Evolutionary conservation across 495 filamentous ascomycete genomes (phyloP).

Genomic region (Penicillium robsamsonii): DNA sequence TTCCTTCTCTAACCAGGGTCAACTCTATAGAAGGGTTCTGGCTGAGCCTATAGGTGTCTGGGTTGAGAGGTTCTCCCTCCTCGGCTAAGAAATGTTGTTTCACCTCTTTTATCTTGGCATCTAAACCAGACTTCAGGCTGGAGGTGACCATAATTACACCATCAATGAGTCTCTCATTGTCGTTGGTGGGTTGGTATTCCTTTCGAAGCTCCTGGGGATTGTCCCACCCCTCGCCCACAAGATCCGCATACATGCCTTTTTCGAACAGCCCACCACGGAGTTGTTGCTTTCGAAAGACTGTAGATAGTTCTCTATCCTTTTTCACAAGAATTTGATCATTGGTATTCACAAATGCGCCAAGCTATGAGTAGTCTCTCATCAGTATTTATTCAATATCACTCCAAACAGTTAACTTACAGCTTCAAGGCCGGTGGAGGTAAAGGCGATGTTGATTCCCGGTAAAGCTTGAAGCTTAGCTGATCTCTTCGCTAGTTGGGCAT

Average conservation of each 20-base stretch:
- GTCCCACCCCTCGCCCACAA: slow-evolving; percentile 11
- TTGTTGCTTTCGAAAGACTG: slow-evolving; percentile 2
- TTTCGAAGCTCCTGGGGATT: slow-evolving; percentile 8
- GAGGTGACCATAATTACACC: slow-evolving; percentile 16
- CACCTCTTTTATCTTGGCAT: slow-evolving; percentile 6
- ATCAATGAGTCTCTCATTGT: slow-evolving; percentile 9
- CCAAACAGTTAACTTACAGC: slow-evolving; percentile 2
- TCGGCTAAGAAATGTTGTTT: slow-evolving; percentile 16
- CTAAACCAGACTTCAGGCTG: slow-evolving; percentile 1
- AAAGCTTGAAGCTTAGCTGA: slow-evolving; percentile 6
- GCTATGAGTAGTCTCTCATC: background rate
- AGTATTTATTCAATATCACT: background rate
- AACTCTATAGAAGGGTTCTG: slow-evolving; percentile 4
- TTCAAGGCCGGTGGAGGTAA: slow-evolving; percentile 13
- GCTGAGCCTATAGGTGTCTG: slow-evolving; percentile 4
- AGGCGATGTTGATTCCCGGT: slow-evolving; percentile 14
- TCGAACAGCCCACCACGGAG: slow-evolving; percentile 8
- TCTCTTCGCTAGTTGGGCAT: background rate
- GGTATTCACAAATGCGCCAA: slow-evolving; percentile 1
- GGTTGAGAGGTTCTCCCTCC: slow-evolving; percentile 11
- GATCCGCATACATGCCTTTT: slow-evolving; percentile 12
- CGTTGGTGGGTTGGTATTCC: slow-evolving; percentile 1
- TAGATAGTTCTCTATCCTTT: slow-evolving; percentile 5
- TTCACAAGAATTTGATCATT: background rate
- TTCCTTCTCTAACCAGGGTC: background rate